Evolutionary conservation across 805 yeast species (phyloP), one percentile per base, ranked within the genome.

Genomic region (Priceomyces carsonii): DNA sequence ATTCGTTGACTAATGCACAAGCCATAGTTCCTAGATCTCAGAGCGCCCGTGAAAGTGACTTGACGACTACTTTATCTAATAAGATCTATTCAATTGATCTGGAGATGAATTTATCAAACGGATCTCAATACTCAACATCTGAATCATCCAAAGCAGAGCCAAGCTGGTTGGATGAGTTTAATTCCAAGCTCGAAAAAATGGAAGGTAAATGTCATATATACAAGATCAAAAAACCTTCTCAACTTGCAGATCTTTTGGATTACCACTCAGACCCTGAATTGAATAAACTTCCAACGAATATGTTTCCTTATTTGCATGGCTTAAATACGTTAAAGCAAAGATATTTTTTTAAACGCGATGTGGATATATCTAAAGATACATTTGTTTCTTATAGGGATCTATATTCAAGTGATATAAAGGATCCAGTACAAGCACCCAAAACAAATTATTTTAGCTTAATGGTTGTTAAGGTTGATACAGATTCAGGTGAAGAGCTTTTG

Each of bases 271-370:
- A 44, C 18, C 16, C 5, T 15, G 41, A 40, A 8, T 41, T 28
- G 22, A 48, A 47, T 20, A 28, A 38, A 8, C 26, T 43, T 17
- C 48, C 55, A 1, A 29, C 37, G 6, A 26, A 40, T 6, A 36
- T 63, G 44, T 63, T 64, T 36, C 70, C 70, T 2, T 63, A 55
- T 39, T 50, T 64, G 28, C 67, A 63, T 43, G 68, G 67, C 1
- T 43, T 62, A 22, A 46, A 45, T 29, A 50, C 46, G 27, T 26
- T 43, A 8, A 42, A 46, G 32, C 69, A 59, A 35, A 46, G 63
- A 17, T 50, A 53, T 8, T 63, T 57, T 36, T 59, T 52, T 35
- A 46, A 47, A 30, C 47, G 46, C 35, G 38, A 18, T 29, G 21
- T 19, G 24, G 30, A 31, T 26, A 34, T 13, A 5, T 10, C 9